phyloP scores from a whole-genome alignment of 768 basidiomycete genomes.

The Rhodotorula babjevae region DNA sequence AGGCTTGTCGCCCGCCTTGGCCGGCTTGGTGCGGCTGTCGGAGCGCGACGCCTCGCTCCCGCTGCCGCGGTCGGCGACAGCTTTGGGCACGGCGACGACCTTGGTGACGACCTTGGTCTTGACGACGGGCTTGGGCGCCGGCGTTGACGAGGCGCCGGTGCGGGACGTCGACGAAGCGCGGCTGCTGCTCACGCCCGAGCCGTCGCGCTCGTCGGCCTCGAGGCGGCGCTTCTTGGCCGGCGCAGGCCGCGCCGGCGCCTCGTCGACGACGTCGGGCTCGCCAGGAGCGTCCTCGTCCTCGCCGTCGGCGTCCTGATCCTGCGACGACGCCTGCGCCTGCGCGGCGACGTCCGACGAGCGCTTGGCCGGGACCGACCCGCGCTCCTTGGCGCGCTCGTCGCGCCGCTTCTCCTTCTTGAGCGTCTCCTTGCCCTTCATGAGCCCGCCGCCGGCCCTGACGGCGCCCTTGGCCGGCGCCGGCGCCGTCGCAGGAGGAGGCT shows the following conservation, averaged over 20 bases:
- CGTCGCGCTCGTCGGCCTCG: not conserved
- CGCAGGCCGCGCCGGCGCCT: not conserved
- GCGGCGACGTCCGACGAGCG: not conserved
- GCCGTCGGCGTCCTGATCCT: not conserved
- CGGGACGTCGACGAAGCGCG: not conserved
- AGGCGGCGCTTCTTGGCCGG: slow-evolving; percentile 10
- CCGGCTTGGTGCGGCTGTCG: not conserved
- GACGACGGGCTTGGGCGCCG: not conserved
- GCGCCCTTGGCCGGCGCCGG: not conserved
- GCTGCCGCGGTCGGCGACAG: not conserved
- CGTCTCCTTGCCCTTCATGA: slow-evolving; percentile 35
- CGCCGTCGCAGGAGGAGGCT: not conserved
- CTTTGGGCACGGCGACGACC: not conserved
- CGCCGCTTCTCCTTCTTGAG: slow-evolving; percentile 27
- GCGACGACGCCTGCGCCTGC: not conserved
- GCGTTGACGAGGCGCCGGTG: not conserved
- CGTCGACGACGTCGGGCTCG: not conserved
- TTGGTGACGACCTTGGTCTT: not conserved
- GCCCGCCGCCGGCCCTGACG: slow-evolving; percentile 10
- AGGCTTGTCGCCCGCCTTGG: not conserved
- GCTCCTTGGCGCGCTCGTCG: not conserved
- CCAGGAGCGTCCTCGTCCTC: not conserved
- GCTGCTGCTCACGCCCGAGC: not conserved
- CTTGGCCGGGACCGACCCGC: not conserved
- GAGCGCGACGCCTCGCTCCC: not conserved